These are phyloP conservation scores for Mortierella alpina DNA, from an alignment of 192 early-diverging fungal species.

Conservation along the genomic window DNA sequence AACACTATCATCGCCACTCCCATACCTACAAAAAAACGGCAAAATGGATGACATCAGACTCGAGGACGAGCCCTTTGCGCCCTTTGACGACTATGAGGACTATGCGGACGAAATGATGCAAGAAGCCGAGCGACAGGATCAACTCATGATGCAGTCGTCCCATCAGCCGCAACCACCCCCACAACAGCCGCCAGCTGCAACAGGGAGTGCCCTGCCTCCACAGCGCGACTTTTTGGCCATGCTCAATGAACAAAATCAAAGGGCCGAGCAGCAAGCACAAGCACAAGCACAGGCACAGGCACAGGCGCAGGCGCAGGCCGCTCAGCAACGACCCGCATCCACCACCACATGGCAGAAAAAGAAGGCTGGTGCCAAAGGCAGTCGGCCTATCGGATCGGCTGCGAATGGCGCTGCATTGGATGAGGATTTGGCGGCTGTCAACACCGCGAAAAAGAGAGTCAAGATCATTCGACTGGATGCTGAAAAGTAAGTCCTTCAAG, in stretches of 20 bases:
- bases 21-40: background rate
- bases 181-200: background rate
- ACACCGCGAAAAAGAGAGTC: constrained; percentile 25
- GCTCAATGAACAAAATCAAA: constrained; percentile 2
- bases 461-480: constrained; percentile 27
- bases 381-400: constrained; percentile 20
- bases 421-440: constrained; percentile 22
- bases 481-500: constrained; percentile 15
- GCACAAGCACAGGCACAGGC: background rate
- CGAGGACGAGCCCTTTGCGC: constrained; percentile 40
- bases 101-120: constrained; percentile 43
- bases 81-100: constrained; percentile 44
- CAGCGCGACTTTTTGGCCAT: constrained; percentile 32
- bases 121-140: constrained; percentile 26
- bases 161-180: no score
- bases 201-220: constrained; percentile 20
- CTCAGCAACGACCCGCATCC: background rate
- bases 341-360: background rate
- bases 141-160: background rate
- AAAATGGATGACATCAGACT: constrained; percentile 40
- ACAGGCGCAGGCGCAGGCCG: background rate
- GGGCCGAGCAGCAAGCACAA: constrained; percentile 3
- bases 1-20: background rate
- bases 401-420: constrained; percentile 1
- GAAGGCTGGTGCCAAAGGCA: background rate